These are phyloP conservation scores for Trichosporon sp. DNA, from an alignment of 1,284 basidiomycete genomes.

Conservation along the genomic window DNA sequence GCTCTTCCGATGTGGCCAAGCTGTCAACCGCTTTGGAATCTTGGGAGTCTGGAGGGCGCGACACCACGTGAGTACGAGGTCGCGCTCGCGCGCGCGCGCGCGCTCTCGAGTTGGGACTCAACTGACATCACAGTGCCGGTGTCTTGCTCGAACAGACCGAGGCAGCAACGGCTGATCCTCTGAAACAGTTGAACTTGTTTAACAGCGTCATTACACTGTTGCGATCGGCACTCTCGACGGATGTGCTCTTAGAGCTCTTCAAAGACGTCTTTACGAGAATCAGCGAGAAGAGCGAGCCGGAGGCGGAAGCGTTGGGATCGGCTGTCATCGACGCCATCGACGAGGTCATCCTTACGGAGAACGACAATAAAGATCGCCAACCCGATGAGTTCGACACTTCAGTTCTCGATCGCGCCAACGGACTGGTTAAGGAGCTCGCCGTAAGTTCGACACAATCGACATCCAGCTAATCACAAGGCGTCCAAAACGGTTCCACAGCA, in stretches of 20 bases:
- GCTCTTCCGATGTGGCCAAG: conserved; percentile 16
- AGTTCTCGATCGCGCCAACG: conserved; percentile 8
- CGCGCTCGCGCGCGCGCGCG: too few species aligned
- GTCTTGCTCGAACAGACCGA: conserved; percentile 14
- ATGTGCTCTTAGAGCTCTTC: not conserved
- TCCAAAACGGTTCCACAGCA: conserved; percentile 32
- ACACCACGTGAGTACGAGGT: conserved; percentile 3
- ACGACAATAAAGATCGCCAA: conserved; percentile 16
- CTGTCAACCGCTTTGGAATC: conserved; percentile 3
- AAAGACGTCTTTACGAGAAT: conserved; percentile 10
- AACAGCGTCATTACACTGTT: not conserved
- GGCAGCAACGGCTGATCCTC: conserved; percentile 3
- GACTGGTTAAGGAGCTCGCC: conserved; percentile 23
- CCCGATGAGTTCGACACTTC: not conserved
- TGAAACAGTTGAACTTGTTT: conserved; percentile 13
- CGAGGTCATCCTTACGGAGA: conserved; percentile 16
- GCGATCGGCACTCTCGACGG: conserved; percentile 16
- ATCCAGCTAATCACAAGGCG: conserved; percentile 17
- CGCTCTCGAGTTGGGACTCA: too few species aligned
- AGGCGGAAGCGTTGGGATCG: conserved; percentile 12
- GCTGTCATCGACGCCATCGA: conserved; percentile 30
- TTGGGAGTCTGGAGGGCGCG: conserved; percentile 16
- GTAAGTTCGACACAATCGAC: conserved; percentile 22
- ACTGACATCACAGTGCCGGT: conserved; percentile 1
- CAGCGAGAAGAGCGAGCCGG: not conserved